Percentiles rank a stretch among this genome's conserved stretches.
phyloP scores from a whole-genome alignment of 2,329 filamentous ascomycete genomes.

The Triangularia setosa region DNA sequence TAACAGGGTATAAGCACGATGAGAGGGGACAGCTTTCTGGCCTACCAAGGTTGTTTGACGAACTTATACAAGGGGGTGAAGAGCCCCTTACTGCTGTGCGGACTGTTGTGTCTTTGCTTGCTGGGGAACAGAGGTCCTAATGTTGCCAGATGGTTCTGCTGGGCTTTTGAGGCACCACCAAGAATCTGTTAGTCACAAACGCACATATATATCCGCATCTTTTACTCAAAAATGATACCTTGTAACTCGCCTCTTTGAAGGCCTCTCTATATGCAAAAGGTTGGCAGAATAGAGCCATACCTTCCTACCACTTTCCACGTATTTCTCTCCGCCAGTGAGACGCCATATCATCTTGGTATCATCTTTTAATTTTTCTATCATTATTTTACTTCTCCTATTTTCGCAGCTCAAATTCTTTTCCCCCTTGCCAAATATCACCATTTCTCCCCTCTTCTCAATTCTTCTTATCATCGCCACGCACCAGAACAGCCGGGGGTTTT shows the following conservation, averaged over 20 bases:
- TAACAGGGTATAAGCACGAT: conserved; percentile 57
- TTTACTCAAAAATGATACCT: neutral
- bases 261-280: too few species aligned
- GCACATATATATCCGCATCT: neutral
- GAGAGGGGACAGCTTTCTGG: conserved; percentile 51
- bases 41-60: conserved; percentile 58
- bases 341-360: neutral
- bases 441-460: too few species aligned
- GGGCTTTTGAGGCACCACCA: neutral
- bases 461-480: too few species aligned
- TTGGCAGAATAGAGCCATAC: too few species aligned
- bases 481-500: too few species aligned
- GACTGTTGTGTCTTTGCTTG: conserved; percentile 57
- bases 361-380: neutral
- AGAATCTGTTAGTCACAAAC: neutral
- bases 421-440: too few species aligned
- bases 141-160: neutral
- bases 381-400: neutral
- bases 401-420: neutral
- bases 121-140: conserved; percentile 34
- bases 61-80: conserved; percentile 52
- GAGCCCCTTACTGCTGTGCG: conserved; percentile 54
- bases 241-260: neutral
- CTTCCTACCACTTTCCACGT: too few species aligned
- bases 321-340: too few species aligned